Evolutionary conservation across 345 rosid species (phyloP).

Genomic region (Citrus unshiu): DNA sequence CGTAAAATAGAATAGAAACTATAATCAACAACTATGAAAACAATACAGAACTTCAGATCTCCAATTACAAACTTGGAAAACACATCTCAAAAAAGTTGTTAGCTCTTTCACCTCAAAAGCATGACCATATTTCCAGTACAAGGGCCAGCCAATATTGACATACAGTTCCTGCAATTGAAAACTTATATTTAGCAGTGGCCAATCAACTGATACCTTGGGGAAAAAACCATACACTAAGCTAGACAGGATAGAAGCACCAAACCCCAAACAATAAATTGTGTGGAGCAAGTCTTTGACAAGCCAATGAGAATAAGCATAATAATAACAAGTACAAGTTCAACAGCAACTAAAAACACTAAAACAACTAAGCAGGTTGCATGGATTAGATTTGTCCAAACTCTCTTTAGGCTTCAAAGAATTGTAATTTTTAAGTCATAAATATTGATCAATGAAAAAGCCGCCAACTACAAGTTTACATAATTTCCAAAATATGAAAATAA

Average conservation of each 20-base stretch:
- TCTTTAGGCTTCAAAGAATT: neutral
- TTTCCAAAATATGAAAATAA: neutral
- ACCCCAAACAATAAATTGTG: neutral
- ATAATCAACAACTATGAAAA: neutral
- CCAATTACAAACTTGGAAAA: neutral
- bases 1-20: conserved; percentile 3
- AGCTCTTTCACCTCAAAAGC: conserved; percentile 81
- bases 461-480: neutral
- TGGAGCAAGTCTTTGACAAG: neutral
- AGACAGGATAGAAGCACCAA: neutral
- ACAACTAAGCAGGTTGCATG: neutral
- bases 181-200: conserved; percentile 2
- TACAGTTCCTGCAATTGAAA: conserved; percentile 65
- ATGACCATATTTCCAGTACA: conserved; percentile 88
- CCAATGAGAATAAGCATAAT: neutral
- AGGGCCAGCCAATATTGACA: conserved; percentile 85
- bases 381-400: neutral
- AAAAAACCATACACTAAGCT: conserved; percentile 8
- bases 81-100: neutral
- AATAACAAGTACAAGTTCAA: neutral
- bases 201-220: neutral
- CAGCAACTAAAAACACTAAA: neutral
- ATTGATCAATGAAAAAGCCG: neutral
- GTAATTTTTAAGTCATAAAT: neutral
- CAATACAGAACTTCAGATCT: neutral